Base-by-base conservation (phyloP, 805 yeast species). In the Ogataea methylovora region DNA sequence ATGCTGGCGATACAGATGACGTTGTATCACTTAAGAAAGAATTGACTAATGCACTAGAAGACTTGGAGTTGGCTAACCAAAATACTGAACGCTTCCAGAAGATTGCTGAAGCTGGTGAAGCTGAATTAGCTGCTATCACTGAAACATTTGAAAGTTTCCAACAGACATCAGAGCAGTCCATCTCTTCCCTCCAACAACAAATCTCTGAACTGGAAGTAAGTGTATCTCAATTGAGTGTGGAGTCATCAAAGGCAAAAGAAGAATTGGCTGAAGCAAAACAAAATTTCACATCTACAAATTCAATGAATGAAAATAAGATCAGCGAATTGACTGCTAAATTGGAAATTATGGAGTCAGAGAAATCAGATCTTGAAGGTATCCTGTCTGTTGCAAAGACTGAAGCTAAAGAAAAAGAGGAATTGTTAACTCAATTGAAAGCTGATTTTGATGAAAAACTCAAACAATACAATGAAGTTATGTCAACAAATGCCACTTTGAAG, bases 101-200 rank as follows among this genome's bases (percentile, higher is more conserved):
- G n/a, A 67, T 84, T 27, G 77, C 87, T 0, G 57, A 58, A 33
- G 74, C 82, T 11, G 74, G 85, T 4, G 94, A 84, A 48, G 73
- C 71, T 34, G 76, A 87, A 5, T 61, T 84, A 25, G 56, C 60
- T 25, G 63, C 67, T 30, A 61, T 84, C 39, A 76, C 73, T 20
- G 59, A 61, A 15, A 62, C 79, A 1, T 80, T 70, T 49, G 84
- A 69, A 32, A 56, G 55, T 30, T 68, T 55, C 41, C 69, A 66
- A 41, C 38, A 41, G 2, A 36, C 60, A 33, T 30, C 54, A 2
- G 56, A n/a, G n/a, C n/a, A n/a, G n/a, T n/a, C n/a, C n/a, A n/a
- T n/a, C n/a, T n/a, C n/a, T n/a, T n/a, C n/a, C n/a, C n/a, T n/a
- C 14, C 14, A 11, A 13, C 18, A 10, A 19, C 13, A 10, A 21